Evolutionary conservation across 148 eudicot species (phyloP), one percentile per base, ranked within the genome.

Genomic region (Arbutus unedo): DNA sequence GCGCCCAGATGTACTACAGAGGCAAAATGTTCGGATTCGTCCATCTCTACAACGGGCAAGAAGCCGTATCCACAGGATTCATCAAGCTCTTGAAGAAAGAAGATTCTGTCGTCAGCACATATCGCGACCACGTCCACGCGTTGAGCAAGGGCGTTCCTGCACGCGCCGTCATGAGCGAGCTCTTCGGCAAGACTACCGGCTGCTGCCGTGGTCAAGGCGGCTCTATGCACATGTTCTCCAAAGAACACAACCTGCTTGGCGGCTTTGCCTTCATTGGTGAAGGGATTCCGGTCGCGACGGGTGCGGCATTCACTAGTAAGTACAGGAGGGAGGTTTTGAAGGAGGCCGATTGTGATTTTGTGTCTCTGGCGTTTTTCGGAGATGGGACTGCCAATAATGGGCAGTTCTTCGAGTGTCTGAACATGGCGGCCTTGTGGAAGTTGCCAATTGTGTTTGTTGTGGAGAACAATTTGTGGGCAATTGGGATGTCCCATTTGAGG

Each of bases 21-120:
- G 98, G 98, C 50, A 95, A 95, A 87, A 95, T 95, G 98, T 95
- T 95, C 84, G 98, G 98, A 51, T 94, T 96, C 81, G 98, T 94
- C 38, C 98, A 94, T 81, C 83, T 96, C 80, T 96, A 96, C 89
- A 94, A 96, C 53, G 99, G 99, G 59, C 98, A 94, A 85, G 99
- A 96, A 85, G 99, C 99, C 3, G 94, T 96, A 23, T 96, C 99
- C 64, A 89, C 96, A 51, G 99, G 99, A 64, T 94, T 96, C 88
- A 94, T 94, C 87, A 94, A 94, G 85, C 92, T 93, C 56, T 83
- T 96, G 84, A 96, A 87, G 76, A 85, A 94, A 72, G 84, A 85
- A 41, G 99, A 96, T 76, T 91, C 88, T 51, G 94, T 96, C 3
- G 91, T 94, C 21, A 94, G 97, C 82, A 94, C 96, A 16, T 95